A percentile compares a stretch with the other conserved stretches of the same genome.
Evolutionary conservation across 2,329 filamentous ascomycete species (phyloP).

Genomic region (Fusarium irregulare): DNA sequence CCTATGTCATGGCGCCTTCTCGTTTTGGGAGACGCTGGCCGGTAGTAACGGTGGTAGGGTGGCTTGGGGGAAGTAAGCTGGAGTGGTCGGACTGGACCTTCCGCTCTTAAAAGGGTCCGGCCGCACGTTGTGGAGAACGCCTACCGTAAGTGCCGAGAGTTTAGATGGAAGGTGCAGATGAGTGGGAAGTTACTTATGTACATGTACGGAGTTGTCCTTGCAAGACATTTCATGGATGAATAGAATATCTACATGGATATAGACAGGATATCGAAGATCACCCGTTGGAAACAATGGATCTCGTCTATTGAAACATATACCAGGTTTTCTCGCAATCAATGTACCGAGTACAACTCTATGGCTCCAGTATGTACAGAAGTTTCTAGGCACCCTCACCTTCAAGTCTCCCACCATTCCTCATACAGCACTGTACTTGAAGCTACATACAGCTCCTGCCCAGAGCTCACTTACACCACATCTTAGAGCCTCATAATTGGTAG

Average conservation of each 20-base stretch:
- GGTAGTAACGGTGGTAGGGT: constrained; percentile 24
- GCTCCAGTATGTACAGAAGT: constrained; percentile 7
- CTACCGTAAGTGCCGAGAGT: constrained; percentile 13
- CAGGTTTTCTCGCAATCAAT: neutral
- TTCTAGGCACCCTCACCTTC: constrained; percentile 7
- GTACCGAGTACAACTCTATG: neutral
- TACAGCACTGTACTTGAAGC: neutral
- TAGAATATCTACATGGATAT: neutral
- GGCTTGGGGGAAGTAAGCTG: neutral
- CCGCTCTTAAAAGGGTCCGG: constrained; percentile 5
- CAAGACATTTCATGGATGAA: neutral
- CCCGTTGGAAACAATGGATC: neutral
- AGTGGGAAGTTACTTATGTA: neutral
- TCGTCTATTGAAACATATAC: neutral
- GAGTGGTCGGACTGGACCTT: constrained; percentile 4
- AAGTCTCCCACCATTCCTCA: neutral
- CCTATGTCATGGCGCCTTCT: constrained; percentile 19
- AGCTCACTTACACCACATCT: neutral
- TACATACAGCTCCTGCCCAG: neutral
- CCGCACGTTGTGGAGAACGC: constrained; percentile 19
- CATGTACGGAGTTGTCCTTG: neutral
- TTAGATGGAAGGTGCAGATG: neutral
- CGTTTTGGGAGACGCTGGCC: constrained; percentile 10
- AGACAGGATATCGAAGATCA: neutral
- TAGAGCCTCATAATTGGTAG: constrained; percentile 32